phyloP scores from a whole-genome alignment of 2,329 filamentous ascomycete genomes.

The Neophaeococcomyces aloes region DNA sequence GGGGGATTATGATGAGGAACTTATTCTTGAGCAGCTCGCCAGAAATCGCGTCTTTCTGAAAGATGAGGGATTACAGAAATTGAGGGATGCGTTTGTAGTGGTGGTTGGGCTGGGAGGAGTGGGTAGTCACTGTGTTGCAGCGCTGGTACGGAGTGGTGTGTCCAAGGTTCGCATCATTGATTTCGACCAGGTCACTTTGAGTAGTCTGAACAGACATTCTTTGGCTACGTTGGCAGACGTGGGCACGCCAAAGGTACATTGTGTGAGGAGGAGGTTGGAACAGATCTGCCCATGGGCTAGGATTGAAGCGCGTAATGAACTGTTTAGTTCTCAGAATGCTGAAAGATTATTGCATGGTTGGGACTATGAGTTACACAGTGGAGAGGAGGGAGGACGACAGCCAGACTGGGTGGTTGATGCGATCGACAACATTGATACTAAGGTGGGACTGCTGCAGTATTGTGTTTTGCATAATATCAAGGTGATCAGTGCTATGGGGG shows the following conservation, averaged over 20 bases:
- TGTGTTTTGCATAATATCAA: slow-evolving; percentile 67
- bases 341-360: slow-evolving; percentile 57
- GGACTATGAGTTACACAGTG: slow-evolving; percentile 43
- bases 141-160: slow-evolving; percentile 80
- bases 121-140: slow-evolving; percentile 78
- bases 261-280: slow-evolving; percentile 66
- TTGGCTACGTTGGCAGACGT: slow-evolving; percentile 91
- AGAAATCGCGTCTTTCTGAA: slow-evolving; percentile 86
- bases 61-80: slow-evolving; percentile 65
- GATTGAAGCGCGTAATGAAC: slow-evolving; percentile 75
- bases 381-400: slow-evolving; percentile 33
- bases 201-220: slow-evolving; percentile 89
- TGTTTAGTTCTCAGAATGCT: slow-evolving; percentile 63
- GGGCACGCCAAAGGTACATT: slow-evolving; percentile 81
- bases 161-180: slow-evolving; percentile 82
- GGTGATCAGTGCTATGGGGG: slow-evolving; percentile 92
- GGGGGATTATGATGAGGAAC: slow-evolving; percentile 60
- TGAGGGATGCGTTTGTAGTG: slow-evolving; percentile 73
- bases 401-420: slow-evolving; percentile 92
- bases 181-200: slow-evolving; percentile 94
- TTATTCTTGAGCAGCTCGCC: slow-evolving; percentile 89
- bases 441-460: slow-evolving; percentile 80
- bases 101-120: slow-evolving; percentile 92
- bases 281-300: slow-evolving; percentile 85
- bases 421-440: slow-evolving; percentile 97